Evolutionary conservation across 805 yeast species (phyloP).

Genomic region (Nakazawaea holstii): DNA sequence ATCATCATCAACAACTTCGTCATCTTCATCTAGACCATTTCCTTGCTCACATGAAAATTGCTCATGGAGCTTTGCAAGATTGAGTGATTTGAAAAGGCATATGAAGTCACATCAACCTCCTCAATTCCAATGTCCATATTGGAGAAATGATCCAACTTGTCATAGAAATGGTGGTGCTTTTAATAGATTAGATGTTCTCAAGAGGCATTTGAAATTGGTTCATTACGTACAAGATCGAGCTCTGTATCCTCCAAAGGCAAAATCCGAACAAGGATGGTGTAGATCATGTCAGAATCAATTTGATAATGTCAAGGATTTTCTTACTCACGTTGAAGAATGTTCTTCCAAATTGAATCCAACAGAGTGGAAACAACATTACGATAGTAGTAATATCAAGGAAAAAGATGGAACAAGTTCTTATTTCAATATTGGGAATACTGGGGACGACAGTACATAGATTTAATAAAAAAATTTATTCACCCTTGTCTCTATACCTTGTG

Average conservation of each 20-base stretch:
- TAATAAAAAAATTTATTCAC: no score
- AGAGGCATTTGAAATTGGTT: conserved; percentile 64
- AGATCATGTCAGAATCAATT: conserved; percentile 57
- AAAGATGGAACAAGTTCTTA: not conserved
- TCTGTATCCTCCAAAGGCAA: conserved; percentile 20
- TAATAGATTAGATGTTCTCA: conserved; percentile 67
- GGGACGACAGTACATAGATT: not conserved
- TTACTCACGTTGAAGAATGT: conserved; percentile 63
- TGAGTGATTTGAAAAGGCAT: conserved; percentile 66
- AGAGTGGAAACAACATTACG: conserved; percentile 8
- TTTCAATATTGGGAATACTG: not conserved
- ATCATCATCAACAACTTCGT: not conserved
- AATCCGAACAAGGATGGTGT: conserved; percentile 48
- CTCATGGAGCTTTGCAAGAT: conserved; percentile 66
- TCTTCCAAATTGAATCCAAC: conserved; percentile 26
- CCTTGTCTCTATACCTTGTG: no score
- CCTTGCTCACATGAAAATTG: conserved; percentile 26
- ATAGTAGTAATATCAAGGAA: not conserved
- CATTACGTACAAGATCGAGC: conserved; percentile 44
- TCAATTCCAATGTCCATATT: conserved; percentile 66
- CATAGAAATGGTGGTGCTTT: conserved; percentile 76
- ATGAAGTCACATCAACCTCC: conserved; percentile 62
- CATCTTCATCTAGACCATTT: conserved; percentile 1
- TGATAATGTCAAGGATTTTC: conserved; percentile 46
- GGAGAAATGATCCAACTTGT: conserved; percentile 64